These are phyloP conservation scores for Pichia sp. DNA, from an alignment of 1,139 yeast genomes.

Conservation along the genomic window DNA sequence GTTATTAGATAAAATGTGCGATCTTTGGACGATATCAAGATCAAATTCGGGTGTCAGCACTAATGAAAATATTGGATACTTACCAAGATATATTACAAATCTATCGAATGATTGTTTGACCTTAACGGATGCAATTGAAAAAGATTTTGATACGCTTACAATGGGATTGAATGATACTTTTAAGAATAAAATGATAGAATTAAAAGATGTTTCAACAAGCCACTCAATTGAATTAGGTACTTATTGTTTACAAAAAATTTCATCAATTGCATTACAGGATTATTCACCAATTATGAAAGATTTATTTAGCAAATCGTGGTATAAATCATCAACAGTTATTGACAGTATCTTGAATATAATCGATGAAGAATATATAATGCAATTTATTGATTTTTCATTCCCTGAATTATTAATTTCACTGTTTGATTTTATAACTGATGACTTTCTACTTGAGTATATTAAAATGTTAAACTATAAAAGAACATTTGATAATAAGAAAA, in stretches of 20 bases:
- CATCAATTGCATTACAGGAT: conserved; percentile 39
- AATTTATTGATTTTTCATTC: conserved; percentile 18
- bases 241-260: conserved; percentile 22
- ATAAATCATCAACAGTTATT: conserved; percentile 34
- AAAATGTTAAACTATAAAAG: conserved; percentile 41
- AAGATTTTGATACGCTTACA: conserved; percentile 18
- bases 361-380: conserved; percentile 31
- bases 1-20: conserved; percentile 16
- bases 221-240: conserved; percentile 24
- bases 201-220: conserved; percentile 14
- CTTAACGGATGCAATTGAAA: conserved; percentile 26
- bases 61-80: conserved; percentile 21
- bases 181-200: conserved; percentile 19
- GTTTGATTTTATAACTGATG: conserved; percentile 35
- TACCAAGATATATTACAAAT: conserved; percentile 26
- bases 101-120: conserved; percentile 27
- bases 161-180: conserved; percentile 19
- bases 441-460: conserved; percentile 42
- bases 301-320: conserved; percentile 25
- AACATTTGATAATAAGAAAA: conserved; percentile 39
- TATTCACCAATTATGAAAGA: conserved; percentile 28
- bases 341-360: conserved; percentile 43
- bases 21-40: conserved; percentile 6
- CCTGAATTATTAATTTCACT: conserved; percentile 25
- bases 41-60: neutral